Percentiles rank a stretch among this genome's conserved stretches.
Evolutionary conservation across 129 eudicot species (phyloP).

Genomic region (Oenanthe sinensis): DNA sequence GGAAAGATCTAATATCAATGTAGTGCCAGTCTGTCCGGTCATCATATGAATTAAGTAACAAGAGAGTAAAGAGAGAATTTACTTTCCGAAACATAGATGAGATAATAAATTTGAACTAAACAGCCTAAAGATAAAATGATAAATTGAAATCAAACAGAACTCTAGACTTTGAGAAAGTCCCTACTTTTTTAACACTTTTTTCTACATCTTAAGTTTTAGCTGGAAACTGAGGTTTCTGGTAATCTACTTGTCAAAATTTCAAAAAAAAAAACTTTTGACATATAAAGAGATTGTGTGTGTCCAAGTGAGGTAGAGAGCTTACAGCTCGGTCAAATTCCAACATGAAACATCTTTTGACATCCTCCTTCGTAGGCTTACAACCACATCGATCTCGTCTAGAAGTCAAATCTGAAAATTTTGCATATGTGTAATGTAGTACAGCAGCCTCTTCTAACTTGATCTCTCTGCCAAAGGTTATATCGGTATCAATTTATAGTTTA

Average conservation of each 20-base stretch:
- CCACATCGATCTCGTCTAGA: slow-evolving; percentile 94
- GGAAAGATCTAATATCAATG: not conserved
- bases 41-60: not conserved
- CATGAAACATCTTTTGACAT: slow-evolving; percentile 92
- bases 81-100: not conserved
- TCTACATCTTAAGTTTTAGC: not conserved
- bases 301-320: slow-evolving; percentile 21
- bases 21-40: not conserved
- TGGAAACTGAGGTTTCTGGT: not conserved
- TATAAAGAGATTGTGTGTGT: not conserved
- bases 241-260: not conserved
- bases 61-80: not conserved
- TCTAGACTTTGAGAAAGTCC: not conserved
- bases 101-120: not conserved
- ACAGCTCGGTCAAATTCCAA: slow-evolving; percentile 91
- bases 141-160: not conserved
- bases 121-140: not conserved
- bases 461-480: slow-evolving; percentile 45
- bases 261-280: not conserved
- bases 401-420: slow-evolving; percentile 89
- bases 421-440: slow-evolving; percentile 78
- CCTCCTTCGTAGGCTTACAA: slow-evolving; percentile 95
- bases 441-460: slow-evolving; percentile 94
- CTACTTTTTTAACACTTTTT: not conserved
- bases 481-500: not conserved